A percentile compares a stretch with the other conserved stretches of the same genome.
Evolutionary conservation across 345 rosid genomes (phyloP).

Genomic region (Brassica incana): DNA sequence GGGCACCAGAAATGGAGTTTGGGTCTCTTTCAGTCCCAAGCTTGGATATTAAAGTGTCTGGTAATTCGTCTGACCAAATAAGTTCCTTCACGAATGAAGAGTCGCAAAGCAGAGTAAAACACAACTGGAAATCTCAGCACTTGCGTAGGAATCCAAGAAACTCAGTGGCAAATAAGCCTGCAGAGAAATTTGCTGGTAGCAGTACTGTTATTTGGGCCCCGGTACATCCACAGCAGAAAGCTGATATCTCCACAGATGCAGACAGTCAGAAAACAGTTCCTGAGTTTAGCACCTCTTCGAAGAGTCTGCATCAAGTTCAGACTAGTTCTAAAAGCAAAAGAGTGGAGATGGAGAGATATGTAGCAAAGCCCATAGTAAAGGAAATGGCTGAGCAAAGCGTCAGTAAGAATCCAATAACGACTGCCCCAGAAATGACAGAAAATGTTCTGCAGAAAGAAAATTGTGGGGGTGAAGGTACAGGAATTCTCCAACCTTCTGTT

Average conservation of each 20-base stretch:
- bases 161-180: constrained; percentile 49
- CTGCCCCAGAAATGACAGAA: constrained; percentile 33
- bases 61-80: constrained; percentile 48
- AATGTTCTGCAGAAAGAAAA: constrained; percentile 23
- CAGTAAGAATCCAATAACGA: constrained; percentile 41
- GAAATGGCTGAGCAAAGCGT: constrained; percentile 76
- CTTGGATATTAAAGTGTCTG: constrained; percentile 47
- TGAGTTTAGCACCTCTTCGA: constrained; percentile 46
- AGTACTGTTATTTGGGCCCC: constrained; percentile 93
- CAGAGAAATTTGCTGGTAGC: constrained; percentile 50
- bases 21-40: constrained; percentile 39
- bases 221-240: constrained; percentile 58
- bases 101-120: constrained; percentile 47
- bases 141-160: constrained; percentile 58
- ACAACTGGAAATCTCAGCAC: constrained; percentile 69
- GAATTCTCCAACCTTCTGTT: constrained; percentile 40
- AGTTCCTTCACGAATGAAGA: constrained; percentile 56
- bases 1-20: constrained; percentile 40
- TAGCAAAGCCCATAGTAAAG: constrained; percentile 84
- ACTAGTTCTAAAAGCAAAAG: constrained; percentile 69
- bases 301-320: constrained; percentile 57
- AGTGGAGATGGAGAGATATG: constrained; percentile 86
- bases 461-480: constrained; percentile 43
- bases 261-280: constrained; percentile 42
- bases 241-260: constrained; percentile 52